A percentile compares a stretch with the other conserved stretches of the same genome.
These are phyloP conservation scores for Backusella australiensis DNA, from an alignment of 192 early-diverging fungal species.

Conservation along the genomic window DNA sequence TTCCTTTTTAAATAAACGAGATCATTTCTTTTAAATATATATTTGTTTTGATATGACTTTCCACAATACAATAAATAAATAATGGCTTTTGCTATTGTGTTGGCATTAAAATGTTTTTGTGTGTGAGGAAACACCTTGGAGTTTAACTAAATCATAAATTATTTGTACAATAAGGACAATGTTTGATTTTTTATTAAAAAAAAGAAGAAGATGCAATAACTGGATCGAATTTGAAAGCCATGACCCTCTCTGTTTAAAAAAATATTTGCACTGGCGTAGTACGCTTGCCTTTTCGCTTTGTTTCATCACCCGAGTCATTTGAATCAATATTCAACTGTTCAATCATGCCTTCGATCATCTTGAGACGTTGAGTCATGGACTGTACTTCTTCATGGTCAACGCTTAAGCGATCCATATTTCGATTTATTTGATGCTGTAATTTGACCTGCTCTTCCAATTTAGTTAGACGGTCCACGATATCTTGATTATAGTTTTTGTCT, in stretches of 20 bases:
- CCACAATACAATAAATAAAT: too few relatives aligned
- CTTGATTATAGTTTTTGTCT: background rate
- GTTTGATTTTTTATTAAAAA: background rate
- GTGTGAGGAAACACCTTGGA: too few relatives aligned
- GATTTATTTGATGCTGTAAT: background rate
- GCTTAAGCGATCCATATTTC: background rate
- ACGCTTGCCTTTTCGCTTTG: background rate
- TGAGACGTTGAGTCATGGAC: background rate
- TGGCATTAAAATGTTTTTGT: too few relatives aligned
- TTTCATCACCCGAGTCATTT: background rate
- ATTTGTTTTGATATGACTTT: too few relatives aligned
- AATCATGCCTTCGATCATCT: background rate
- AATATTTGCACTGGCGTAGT: background rate
- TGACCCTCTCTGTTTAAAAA: background rate
- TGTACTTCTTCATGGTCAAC: background rate
- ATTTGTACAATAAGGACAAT: too few relatives aligned
- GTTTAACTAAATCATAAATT: too few relatives aligned
- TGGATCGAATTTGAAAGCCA: background rate
- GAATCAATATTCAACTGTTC: background rate
- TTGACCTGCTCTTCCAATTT: background rate
- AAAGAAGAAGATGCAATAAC: too few relatives aligned
- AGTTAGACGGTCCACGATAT: background rate
- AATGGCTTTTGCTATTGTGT: too few relatives aligned
- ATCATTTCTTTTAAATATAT: background rate
- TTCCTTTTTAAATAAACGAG: background rate